These are phyloP conservation scores for Trametes villosa DNA, from an alignment of 768 basidiomycete species.

Conservation along the genomic window DNA sequence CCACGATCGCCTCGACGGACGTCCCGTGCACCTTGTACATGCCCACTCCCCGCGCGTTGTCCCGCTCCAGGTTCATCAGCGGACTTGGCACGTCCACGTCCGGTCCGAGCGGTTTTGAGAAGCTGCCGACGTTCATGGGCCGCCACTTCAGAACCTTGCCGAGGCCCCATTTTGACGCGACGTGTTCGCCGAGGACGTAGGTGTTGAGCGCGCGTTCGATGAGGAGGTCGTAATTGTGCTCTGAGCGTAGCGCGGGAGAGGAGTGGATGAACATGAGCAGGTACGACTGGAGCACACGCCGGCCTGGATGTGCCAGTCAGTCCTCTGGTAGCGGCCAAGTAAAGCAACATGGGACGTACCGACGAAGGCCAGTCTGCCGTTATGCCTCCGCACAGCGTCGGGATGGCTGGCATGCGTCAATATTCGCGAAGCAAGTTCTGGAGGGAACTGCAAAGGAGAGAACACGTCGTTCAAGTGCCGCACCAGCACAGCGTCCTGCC, in stretches of 20 bases:
- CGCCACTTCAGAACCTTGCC: constrained; percentile 78
- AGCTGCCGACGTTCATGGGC: constrained; percentile 42
- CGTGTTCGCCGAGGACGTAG: constrained; percentile 70
- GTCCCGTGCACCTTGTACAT: constrained; percentile 81
- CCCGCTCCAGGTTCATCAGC: constrained; percentile 10
- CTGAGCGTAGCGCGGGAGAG: constrained; percentile 45
- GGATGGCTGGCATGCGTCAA: constrained; percentile 81
- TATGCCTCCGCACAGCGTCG: constrained; percentile 67
- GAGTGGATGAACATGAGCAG: constrained; percentile 73
- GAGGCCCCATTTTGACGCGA: constrained; percentile 77
- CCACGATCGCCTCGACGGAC: constrained; percentile 74
- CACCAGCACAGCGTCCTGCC: constrained; percentile 34
- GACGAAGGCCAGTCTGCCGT: constrained; percentile 71
- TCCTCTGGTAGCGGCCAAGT: not conserved
- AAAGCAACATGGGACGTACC: constrained; percentile 51
- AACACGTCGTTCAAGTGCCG: constrained; percentile 69
- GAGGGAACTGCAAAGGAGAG: constrained; percentile 67
- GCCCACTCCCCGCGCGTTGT: constrained; percentile 50
- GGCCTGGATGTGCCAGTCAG: constrained; percentile 48
- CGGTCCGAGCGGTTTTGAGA: constrained; percentile 19
- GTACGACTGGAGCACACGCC: constrained; percentile 78
- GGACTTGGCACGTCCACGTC: constrained; percentile 19
- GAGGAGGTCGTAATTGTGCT: constrained; percentile 65
- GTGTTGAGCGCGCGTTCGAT: constrained; percentile 64
- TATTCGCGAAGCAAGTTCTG: constrained; percentile 70